Evolutionary conservation across 148 eudicot genomes (phyloP).

Genomic region (Amaranthus hypochondriacus): DNA sequence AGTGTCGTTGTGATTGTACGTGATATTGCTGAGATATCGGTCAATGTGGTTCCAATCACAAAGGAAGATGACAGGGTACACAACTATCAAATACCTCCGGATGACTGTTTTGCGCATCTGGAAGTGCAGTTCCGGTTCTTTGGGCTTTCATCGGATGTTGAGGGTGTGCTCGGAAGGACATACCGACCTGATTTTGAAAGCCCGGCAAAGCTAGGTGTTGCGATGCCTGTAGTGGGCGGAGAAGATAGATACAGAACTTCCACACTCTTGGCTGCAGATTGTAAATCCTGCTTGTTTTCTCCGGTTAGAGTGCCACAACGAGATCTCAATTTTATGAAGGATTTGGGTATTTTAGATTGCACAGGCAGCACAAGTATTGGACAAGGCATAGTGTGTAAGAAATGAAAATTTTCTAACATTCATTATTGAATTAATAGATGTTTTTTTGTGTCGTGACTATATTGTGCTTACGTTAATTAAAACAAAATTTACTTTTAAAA

Average conservation of each 20-base stretch:
- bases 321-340: constrained; percentile 22
- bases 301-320: constrained; percentile 21
- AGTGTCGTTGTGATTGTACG: constrained; percentile 39
- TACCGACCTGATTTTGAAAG: constrained; percentile 59
- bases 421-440: too few species aligned
- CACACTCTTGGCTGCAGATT: constrained; percentile 45
- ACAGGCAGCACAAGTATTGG: constrained; percentile 32
- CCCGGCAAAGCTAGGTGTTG: constrained; percentile 63
- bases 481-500: too few species aligned
- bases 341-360: constrained; percentile 37
- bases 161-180: constrained; percentile 66
- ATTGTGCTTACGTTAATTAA: too few species aligned
- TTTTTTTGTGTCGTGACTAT: too few species aligned
- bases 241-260: constrained; percentile 54
- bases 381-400: constrained; percentile 36
- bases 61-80: constrained; percentile 60
- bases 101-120: constrained; percentile 59
- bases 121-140: constrained; percentile 57
- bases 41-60: constrained; percentile 56
- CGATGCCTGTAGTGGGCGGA: constrained; percentile 73
- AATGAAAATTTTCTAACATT: too few species aligned
- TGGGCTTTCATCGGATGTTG: constrained; percentile 36
- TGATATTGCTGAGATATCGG: constrained; percentile 43
- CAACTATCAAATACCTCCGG: constrained; percentile 52
- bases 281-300: constrained; percentile 41